Evolutionary conservation across 805 yeast species (phyloP), one percentile per base, ranked within the genome.

Genomic region (Starmera dryadoides): DNA sequence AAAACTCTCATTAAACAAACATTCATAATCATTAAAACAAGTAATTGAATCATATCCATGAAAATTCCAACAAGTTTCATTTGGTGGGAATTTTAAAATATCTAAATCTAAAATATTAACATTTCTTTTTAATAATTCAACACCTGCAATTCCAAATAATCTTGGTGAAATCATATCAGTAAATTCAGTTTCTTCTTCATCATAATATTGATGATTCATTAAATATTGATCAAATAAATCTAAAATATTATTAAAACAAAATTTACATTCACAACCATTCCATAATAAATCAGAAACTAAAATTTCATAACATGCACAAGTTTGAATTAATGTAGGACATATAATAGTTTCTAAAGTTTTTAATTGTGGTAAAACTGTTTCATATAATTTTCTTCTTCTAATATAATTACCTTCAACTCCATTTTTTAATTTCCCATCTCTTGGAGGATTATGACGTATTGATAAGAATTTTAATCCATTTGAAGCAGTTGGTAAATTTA

Each of bases 401-500:
- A 73, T 53, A 47, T 77, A 81, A 48, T 84, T 83, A 0, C 94
- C 94, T 50, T 83, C 91, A 31, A 79, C 72, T 2, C 86, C 86
- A 54, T 81, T 84, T 15, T 58, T 63, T 12, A 79, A 68, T 28
- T 67, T 63, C 0, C 83, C 86, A 50, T 74, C 75, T 3, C 55
- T 29, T 2, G 86, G 84, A 4, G 82, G 74, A 21, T 64, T 64
- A 54, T 82, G 88, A 16, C 69, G 63, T n/a, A 83, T 64, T 9
- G 73, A 62, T 16, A 83, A 55, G 35, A 56, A 66, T 22, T 55
- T 57, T 29, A 79, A 43, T 2, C 55, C 55, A 4, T 42, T 35
- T 4, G 52, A 56, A 28, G 16, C 17, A 11, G 58, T 39, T 1
- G 72, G 67, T 3, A 73, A 34, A 8, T 52, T 47, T 6, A 61